Conservation (phyloP, 2,329 filamentous ascomycete genomes). For the Fusarium papillatum region DNA sequence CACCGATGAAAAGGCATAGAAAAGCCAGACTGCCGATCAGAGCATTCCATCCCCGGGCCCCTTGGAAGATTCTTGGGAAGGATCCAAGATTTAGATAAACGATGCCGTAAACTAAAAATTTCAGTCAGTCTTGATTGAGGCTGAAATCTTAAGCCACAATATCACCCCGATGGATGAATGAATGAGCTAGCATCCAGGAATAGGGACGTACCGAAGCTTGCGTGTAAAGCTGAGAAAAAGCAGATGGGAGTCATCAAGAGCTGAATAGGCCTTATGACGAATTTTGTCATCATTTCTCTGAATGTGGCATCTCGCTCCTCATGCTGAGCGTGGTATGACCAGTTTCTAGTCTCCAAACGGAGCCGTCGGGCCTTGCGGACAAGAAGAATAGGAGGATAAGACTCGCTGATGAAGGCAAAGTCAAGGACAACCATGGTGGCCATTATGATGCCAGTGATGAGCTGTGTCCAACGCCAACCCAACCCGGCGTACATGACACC, state of each 20-base stretch:
- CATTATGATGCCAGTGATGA: not conserved
- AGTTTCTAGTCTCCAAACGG: not conserved
- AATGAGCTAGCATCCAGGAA: not conserved
- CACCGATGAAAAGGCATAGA: not conserved
- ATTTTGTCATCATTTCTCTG: not conserved
- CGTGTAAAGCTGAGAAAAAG: not conserved
- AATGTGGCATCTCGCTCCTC: not conserved
- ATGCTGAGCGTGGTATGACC: not conserved
- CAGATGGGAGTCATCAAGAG: not conserved
- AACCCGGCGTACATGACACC: not conserved
- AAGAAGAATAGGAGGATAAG: not conserved
- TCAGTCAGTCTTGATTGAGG: not conserved
- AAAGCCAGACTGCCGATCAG: not conserved
- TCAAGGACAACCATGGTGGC: not conserved
- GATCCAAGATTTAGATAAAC: not conserved
- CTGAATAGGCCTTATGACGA: not conserved
- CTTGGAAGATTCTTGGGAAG: not conserved
- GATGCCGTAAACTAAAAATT: not conserved
- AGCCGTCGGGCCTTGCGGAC: not conserved
- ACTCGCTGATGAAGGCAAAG: not conserved
- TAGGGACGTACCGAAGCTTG: not conserved
- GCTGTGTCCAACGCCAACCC: not conserved
- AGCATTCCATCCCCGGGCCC: not conserved
- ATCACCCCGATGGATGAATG: not conserved
- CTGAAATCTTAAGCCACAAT: fast-evolving